Base-by-base conservation (phyloP, 2,329 filamentous ascomycete species). In the Cytospora schulzeri region DNA sequence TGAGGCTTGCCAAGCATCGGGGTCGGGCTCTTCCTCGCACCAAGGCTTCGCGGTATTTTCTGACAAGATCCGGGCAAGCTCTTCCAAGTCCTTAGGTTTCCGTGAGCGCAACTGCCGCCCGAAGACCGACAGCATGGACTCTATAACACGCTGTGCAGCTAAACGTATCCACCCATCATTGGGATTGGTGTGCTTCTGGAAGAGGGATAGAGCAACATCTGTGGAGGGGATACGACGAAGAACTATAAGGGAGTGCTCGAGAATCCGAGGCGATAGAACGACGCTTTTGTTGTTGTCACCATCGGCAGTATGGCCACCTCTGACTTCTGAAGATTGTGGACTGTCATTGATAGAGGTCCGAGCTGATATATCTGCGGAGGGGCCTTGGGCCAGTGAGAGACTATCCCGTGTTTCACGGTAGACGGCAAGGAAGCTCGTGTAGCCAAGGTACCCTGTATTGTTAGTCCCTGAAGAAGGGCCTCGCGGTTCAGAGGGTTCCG, bases 371-470 rank as follows among this genome's bases (percentile, higher is more conserved):
- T 56, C 24, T 22, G 38, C 62, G 55, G 62, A 64, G 59, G 68
- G 64, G 45, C 68, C 71, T 58, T 76, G 71, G 12, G 76, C 69
- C 6, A 76, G 72, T 5, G 74, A 76, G 2, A 80, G 69, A 22
- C 74, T 79, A 50, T 75, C 76, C 11, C 76, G 73, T 0, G 79
- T 78, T 63, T 80, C 79, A 26, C 78, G 76, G 56, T 77, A 78
- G 26, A 80, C 77, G 17, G 75, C 73, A 56, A 73, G 77, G 66
- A 78, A 78, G 62, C 78, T 81, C 2, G 78, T 81, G 68, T 76
- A 79, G 60, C 79, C 79, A n/a, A 81, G 73, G 70, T 80, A 81
- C 1, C 79, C 80, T 41, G 70, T 31, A 15, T 2, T 66, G 29
- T 69, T 58, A 2, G 68, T 57, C 17, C 59, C 67, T 38, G 62